Evolutionary conservation across 768 basidiomycete genomes (phyloP).

Genomic region (Lepiota venenata): DNA sequence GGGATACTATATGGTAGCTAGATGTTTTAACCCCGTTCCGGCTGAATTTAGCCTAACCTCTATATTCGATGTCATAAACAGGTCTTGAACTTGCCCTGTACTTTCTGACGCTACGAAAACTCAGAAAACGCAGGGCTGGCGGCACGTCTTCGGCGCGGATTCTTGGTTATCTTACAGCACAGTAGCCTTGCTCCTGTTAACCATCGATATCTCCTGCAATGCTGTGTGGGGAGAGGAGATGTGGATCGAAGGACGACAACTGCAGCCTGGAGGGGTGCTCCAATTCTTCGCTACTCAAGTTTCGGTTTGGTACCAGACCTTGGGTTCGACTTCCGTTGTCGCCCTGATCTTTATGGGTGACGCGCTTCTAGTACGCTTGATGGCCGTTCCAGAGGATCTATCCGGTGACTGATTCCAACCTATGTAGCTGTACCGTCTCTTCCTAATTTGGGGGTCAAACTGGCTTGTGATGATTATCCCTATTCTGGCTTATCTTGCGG

Average conservation of each 20-base stretch:
- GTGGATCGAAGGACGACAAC: slow-evolving; percentile 27
- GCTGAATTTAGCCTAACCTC: not conserved
- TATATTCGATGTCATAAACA: slow-evolving; percentile 10
- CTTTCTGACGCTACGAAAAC: slow-evolving; percentile 20
- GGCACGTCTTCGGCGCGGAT: slow-evolving; percentile 15
- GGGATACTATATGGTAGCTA: slow-evolving; percentile 27
- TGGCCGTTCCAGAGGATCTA: not conserved
- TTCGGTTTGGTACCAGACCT: slow-evolving; percentile 28
- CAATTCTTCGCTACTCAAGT: slow-evolving; percentile 22
- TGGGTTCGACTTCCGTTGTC: slow-evolving; percentile 25
- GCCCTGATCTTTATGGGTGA: slow-evolving; percentile 29
- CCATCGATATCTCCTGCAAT: slow-evolving; percentile 26
- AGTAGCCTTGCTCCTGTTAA: slow-evolving; percentile 23
- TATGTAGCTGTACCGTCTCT: slow-evolving; percentile 28
- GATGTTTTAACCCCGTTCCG: not conserved
- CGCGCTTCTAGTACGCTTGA: slow-evolving; percentile 23
- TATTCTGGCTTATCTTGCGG: slow-evolving; percentile 21
- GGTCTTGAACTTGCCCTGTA: slow-evolving; percentile 27
- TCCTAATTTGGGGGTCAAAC: slow-evolving; percentile 25
- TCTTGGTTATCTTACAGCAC: slow-evolving; percentile 26
- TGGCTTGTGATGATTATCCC: slow-evolving; percentile 22
- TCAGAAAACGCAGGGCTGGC: not conserved
- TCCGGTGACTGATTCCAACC: not conserved
- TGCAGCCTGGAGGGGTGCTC: slow-evolving; percentile 23
- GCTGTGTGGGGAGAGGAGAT: slow-evolving; percentile 29